Conservation (phyloP, 257 asterid genomes). For the Solanum ossicruentum region DNA sequence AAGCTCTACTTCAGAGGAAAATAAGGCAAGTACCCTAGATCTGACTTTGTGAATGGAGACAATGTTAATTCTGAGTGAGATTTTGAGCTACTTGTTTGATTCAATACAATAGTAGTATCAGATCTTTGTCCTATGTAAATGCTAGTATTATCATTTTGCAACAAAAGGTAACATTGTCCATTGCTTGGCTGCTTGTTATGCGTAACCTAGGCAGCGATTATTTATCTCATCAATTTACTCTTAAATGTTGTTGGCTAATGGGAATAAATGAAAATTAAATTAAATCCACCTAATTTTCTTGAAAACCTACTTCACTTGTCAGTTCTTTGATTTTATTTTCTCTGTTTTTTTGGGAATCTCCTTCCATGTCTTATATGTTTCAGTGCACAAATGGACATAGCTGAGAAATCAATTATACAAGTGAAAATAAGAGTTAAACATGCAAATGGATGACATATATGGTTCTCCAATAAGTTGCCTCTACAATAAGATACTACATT, state of each 20-base stretch:
- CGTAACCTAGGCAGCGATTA: neutral
- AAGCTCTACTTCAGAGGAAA: slow-evolving; percentile 12
- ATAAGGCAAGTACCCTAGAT: slow-evolving; percentile 35
- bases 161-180: slow-evolving; percentile 15
- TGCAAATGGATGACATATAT: neutral
- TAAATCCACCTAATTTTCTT: neutral
- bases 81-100: slow-evolving; percentile 34
- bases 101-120: neutral
- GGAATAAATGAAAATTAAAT: neutral
- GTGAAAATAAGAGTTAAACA: neutral
- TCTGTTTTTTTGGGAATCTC: neutral
- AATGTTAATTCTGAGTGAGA: slow-evolving; percentile 58
- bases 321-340: neutral
- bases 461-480: neutral
- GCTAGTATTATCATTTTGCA: neutral
- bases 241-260: slow-evolving; percentile 3
- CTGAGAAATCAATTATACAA: neutral
- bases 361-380: neutral
- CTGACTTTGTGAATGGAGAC: slow-evolving; percentile 74
- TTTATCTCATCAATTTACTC: neutral
- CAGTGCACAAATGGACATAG: neutral
- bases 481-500: neutral
- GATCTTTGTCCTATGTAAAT: slow-evolving; percentile 16
- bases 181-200: slow-evolving; percentile 10
- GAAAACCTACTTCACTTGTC: neutral